Conservation (phyloP, 2,329 filamentous ascomycete species). For the Colletotrichum liaoningense region DNA sequence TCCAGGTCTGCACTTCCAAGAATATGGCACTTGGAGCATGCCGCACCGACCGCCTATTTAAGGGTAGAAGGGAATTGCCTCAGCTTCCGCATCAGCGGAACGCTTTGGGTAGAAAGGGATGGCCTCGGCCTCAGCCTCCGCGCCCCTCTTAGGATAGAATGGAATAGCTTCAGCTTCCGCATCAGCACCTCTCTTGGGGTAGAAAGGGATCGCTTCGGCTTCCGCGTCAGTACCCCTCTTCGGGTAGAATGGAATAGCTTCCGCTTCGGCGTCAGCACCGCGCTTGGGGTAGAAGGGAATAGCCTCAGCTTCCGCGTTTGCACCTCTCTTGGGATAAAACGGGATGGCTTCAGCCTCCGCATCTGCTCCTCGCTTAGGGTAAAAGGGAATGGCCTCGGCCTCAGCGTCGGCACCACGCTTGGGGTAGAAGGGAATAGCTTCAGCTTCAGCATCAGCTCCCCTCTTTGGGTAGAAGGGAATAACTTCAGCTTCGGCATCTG, state of each 20-base stretch:
- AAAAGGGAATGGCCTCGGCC: background rate
- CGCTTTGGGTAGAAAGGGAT: slow-evolving; percentile 3
- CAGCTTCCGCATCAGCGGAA: background rate
- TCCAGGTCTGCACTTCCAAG: background rate
- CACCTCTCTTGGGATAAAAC: background rate
- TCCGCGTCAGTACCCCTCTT: background rate
- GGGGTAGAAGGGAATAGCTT: background rate
- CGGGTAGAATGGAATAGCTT: background rate
- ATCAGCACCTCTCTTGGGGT: background rate
- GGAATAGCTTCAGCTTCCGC: slow-evolving; percentile 9
- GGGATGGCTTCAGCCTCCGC: slow-evolving; percentile 2
- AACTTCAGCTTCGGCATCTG: background rate
- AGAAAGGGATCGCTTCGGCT: background rate
- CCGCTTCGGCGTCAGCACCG: background rate
- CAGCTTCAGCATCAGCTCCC: too few species aligned
- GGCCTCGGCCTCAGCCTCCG: background rate
- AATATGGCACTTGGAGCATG: background rate
- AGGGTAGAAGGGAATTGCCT: slow-evolving; percentile 3
- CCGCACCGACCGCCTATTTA: background rate
- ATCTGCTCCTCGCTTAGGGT: background rate
- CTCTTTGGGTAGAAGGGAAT: background rate
- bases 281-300: background rate
- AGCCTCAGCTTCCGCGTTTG: background rate
- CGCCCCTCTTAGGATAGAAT: slow-evolving; percentile 4
- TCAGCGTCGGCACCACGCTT: background rate